phyloP scores from a whole-genome alignment of 2,329 filamentous ascomycete species.

The Neocucurbitaria cava region DNA sequence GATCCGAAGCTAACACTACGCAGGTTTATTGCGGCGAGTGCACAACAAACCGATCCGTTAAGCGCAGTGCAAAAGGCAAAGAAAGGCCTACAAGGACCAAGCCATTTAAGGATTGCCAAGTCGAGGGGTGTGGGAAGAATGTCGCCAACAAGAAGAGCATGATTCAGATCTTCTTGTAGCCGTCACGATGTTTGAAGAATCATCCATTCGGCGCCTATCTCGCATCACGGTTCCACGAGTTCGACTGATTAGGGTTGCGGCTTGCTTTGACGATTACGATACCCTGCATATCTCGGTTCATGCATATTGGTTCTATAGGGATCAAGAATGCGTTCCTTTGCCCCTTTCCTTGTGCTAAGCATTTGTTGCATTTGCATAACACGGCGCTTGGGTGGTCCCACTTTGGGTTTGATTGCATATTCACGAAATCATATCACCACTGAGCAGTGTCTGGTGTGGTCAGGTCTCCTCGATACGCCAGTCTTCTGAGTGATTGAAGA shows the following conservation, averaged over 20 bases:
- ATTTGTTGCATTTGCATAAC: conserved; percentile 29
- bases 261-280: conserved; percentile 16
- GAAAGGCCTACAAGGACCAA: conserved; percentile 39
- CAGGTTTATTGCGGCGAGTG: conserved; percentile 64
- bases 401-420: neutral
- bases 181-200: neutral
- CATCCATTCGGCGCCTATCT: neutral
- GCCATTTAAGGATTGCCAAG: conserved; percentile 56
- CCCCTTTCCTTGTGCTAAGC: neutral
- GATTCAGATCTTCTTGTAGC: conserved; percentile 52
- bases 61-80: conserved; percentile 50
- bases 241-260: conserved; percentile 2
- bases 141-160: conserved; percentile 42
- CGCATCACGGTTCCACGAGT: neutral
- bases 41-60: conserved; percentile 49
- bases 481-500: too few relatives aligned
- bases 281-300: conserved; percentile 5
- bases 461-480: too few relatives aligned
- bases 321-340: neutral
- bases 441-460: too few relatives aligned
- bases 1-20: neutral
- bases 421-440: too few relatives aligned
- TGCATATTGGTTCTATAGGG: neutral
- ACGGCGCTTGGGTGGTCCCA: conserved; percentile 12
- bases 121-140: conserved; percentile 52